Evolutionary conservation across 257 asterid genomes (phyloP), one percentile per base, ranked within the genome.

Genomic region (Nicotiana obtusifolia): DNA sequence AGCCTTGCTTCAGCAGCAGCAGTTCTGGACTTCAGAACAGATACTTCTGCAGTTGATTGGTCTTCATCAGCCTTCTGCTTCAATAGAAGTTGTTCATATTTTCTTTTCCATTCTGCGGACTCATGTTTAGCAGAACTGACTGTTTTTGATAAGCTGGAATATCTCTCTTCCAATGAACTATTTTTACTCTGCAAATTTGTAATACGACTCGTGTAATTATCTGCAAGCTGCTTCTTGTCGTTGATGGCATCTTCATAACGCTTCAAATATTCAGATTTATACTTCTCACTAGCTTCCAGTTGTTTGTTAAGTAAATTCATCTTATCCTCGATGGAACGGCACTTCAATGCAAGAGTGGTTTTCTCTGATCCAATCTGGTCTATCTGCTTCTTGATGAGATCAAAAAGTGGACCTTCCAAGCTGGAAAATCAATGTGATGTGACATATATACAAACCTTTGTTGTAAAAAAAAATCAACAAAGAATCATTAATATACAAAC

Each of bases 1-100:
- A 96, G 86, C 84, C 99, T 92, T 80, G 99, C 99, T 82, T 93
- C 99, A 69, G 99, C 97, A 64, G 99, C 99, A 84, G 97, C 91
- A 77, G 91, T 89, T 87, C 89, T 92, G 33, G 98, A 94, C 84
- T 88, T 91, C 75, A 94, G 95, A 86, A 96, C 88, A 10, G 95
- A 88, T 78, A 94, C 86, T 85, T 96, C 99, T 1, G 94, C 91
- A 85, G 83, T 89, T 26, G 84, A 86, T 87, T 94, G 98, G 81
- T 92, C 97, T 84, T 92, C 97, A 86, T 88, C 95, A 52, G 95
- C 98, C 91, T 92, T 94, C 73, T 83, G 94, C 87, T 88, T 89
- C 53, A 92, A 87, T 35, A 86, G 84, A 33, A 87, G 89, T 71
- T 89, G 90, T 80, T 92, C 98, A 86, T 93, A 90, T 85, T 93